These are phyloP conservation scores for Ceratocystis albifundus DNA, from an alignment of 2,329 filamentous ascomycete species.

Conservation along the genomic window DNA sequence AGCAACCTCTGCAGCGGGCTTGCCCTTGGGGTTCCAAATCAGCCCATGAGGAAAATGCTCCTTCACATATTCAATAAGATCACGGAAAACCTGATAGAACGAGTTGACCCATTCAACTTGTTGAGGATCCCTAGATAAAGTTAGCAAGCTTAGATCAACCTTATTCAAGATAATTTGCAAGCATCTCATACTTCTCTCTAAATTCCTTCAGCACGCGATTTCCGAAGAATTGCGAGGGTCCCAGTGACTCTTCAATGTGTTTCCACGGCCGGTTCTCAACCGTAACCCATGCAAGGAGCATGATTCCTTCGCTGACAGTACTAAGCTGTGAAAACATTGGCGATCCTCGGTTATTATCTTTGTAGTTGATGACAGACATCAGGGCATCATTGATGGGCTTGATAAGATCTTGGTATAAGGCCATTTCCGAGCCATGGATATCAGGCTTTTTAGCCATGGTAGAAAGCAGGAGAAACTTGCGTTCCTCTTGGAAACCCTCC, in stretches of 20 bases:
- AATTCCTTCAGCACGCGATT: conserved; percentile 87
- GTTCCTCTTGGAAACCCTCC: conserved; percentile 67
- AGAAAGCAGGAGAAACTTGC: conserved; percentile 75
- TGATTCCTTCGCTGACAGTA: conserved; percentile 80
- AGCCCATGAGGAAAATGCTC: conserved; percentile 69
- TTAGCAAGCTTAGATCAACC: not conserved
- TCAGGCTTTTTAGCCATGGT: conserved; percentile 90
- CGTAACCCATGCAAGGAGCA: conserved; percentile 81
- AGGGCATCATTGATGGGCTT: conserved; percentile 79
- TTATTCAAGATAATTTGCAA: not conserved
- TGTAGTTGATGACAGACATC: conserved; percentile 64
- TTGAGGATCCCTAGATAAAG: conserved; percentile 52
- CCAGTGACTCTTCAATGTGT: conserved; percentile 71
- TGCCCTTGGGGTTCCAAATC: conserved; percentile 71
- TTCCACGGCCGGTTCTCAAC: conserved; percentile 73
- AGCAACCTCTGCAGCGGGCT: conserved; percentile 56
- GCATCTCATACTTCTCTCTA: conserved; percentile 50
- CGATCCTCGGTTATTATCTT: conserved; percentile 67
- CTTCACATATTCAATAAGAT: conserved; percentile 73
- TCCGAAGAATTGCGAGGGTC: conserved; percentile 82
- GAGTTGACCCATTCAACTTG: conserved; percentile 82
- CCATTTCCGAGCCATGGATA: conserved; percentile 46
- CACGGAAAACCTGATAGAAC: conserved; percentile 84
- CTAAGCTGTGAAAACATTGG: conserved; percentile 70
- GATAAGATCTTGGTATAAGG: conserved; percentile 62